phyloP scores from a whole-genome alignment of 139 green algal species.

The Picochlorum sp. region DNA sequence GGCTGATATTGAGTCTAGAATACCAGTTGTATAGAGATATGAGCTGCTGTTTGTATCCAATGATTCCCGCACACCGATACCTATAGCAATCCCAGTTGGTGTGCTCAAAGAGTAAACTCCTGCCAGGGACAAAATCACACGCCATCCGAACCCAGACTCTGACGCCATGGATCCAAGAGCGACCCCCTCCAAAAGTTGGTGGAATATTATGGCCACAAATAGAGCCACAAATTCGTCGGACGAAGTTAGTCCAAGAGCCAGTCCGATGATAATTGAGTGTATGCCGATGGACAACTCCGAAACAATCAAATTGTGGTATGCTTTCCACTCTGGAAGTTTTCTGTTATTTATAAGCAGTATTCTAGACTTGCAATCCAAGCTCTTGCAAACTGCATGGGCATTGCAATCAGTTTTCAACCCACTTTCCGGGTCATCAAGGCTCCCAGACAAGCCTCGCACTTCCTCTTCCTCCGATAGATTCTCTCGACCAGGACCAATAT shows the following conservation, averaged over 20 bases:
- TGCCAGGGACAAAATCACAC: slow-evolving; percentile 18
- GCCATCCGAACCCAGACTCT: slow-evolving; percentile 11
- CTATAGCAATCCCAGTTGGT: slow-evolving; percentile 43
- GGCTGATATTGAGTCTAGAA: neutral
- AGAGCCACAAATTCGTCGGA: slow-evolving; percentile 19
- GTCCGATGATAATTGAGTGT: slow-evolving; percentile 28
- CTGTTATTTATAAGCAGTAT: neutral
- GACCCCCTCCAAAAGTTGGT: slow-evolving; percentile 39
- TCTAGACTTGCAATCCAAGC: neutral
- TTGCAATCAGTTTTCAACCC: neutral
- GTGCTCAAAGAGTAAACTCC: slow-evolving; percentile 38
- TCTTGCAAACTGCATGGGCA: neutral
- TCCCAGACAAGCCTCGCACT: neutral
- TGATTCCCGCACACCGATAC: slow-evolving; percentile 24
- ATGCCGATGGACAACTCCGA: slow-evolving; percentile 3
- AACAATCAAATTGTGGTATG: slow-evolving; percentile 1
- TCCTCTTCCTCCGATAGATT: neutral
- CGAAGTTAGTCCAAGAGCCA: slow-evolving; percentile 30
- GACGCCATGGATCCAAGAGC: slow-evolving; percentile 30
- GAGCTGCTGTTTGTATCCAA: slow-evolving; percentile 24
- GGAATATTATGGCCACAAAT: slow-evolving; percentile 46
- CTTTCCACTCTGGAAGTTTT: neutral
- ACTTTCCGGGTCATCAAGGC: neutral
- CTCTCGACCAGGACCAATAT: neutral
- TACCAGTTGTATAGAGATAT: neutral